phyloP scores from a whole-genome alignment of 2,329 filamentous ascomycete species.

The Xylariaceae sp. region DNA sequence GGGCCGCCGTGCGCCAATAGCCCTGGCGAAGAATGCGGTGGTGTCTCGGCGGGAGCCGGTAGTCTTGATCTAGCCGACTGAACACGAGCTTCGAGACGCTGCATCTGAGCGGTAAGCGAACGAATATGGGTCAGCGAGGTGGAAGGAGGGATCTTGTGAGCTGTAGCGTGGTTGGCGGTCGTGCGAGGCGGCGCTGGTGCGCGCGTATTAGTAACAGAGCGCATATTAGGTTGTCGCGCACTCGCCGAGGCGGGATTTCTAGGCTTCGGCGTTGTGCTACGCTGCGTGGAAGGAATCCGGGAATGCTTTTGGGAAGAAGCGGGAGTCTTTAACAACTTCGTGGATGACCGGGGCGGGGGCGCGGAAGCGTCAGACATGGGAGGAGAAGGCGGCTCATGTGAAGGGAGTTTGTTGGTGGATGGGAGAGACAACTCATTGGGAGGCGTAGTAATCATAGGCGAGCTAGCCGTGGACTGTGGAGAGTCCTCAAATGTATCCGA shows the following conservation, averaged over 20 bases:
- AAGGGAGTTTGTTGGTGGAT: conserved; percentile 49
- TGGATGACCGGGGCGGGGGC: conserved; percentile 47
- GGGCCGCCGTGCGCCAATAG: conserved; percentile 36
- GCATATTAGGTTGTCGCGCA: conserved; percentile 35
- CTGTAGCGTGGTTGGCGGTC: conserved; percentile 39
- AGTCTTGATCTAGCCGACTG: conserved; percentile 88
- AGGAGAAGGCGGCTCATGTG: conserved; percentile 83
- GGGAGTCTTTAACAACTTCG: conserved; percentile 38
- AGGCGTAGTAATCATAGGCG: conserved; percentile 83
- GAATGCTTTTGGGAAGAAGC: conserved; percentile 38
- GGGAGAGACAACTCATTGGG: conserved; percentile 62
- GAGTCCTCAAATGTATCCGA: conserved; percentile 71
- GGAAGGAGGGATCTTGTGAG: conserved; percentile 49
- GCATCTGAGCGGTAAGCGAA: conserved; percentile 92
- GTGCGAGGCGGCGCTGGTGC: conserved; percentile 44
- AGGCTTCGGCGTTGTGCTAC: conserved; percentile 49
- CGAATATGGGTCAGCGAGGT: conserved; percentile 88
- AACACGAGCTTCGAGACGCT: conserved; percentile 88
- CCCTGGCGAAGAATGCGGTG: conserved; percentile 75
- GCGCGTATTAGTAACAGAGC: conserved; percentile 44
- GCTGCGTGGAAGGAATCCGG: conserved; percentile 51
- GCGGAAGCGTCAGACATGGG: conserved; percentile 83
- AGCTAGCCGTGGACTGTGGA: conserved; percentile 81
- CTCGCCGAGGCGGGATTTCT: conserved; percentile 37
- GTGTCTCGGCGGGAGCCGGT: conserved; percentile 71